These are phyloP conservation scores for Ascocoryne sarcoides DNA, from an alignment of 2,329 filamentous ascomycete genomes.

Conservation along the genomic window DNA sequence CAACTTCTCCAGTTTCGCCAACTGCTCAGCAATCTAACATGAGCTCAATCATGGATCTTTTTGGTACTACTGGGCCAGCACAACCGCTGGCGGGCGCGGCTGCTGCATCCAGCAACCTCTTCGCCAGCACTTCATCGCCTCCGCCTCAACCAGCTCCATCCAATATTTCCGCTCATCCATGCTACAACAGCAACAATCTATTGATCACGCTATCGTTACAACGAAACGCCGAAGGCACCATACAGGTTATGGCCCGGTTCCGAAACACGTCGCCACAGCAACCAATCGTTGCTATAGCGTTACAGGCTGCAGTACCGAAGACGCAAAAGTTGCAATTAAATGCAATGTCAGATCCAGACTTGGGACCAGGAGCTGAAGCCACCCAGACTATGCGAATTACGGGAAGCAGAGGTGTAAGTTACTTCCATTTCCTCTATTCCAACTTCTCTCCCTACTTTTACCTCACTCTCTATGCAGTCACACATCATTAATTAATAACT, in stretches of 20 bases:
- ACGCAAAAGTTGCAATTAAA: constrained; percentile 89
- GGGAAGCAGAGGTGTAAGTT: constrained; percentile 80
- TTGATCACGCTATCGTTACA: constrained; percentile 75
- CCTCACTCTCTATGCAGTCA: too few species aligned
- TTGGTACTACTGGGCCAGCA: constrained; percentile 43
- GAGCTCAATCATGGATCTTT: constrained; percentile 85
- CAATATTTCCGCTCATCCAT: constrained; percentile 51
- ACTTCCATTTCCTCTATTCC: not conserved
- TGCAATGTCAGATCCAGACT: constrained; percentile 73
- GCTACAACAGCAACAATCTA: constrained; percentile 81
- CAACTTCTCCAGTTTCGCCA: constrained; percentile 43
- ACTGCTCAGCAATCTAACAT: constrained; percentile 48
- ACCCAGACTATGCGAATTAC: constrained; percentile 85
- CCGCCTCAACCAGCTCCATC: constrained; percentile 38
- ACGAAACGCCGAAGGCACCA: constrained; percentile 66
- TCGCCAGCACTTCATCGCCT: constrained; percentile 40
- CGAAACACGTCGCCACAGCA: constrained; percentile 62
- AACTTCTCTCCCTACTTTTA: too few species aligned
- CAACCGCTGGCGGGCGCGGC: constrained; percentile 39
- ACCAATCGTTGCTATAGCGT: constrained; percentile 62
- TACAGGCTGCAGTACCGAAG: constrained; percentile 95
- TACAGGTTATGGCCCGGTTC: constrained; percentile 80
- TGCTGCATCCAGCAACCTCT: constrained; percentile 38
- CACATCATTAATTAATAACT: too few species aligned
- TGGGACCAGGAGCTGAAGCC: constrained; percentile 71